Evolutionary conservation across 352 stramenopile species (phyloP), one percentile per base, ranked within the genome.

Genomic region (Elongisporangium undulatum): DNA sequence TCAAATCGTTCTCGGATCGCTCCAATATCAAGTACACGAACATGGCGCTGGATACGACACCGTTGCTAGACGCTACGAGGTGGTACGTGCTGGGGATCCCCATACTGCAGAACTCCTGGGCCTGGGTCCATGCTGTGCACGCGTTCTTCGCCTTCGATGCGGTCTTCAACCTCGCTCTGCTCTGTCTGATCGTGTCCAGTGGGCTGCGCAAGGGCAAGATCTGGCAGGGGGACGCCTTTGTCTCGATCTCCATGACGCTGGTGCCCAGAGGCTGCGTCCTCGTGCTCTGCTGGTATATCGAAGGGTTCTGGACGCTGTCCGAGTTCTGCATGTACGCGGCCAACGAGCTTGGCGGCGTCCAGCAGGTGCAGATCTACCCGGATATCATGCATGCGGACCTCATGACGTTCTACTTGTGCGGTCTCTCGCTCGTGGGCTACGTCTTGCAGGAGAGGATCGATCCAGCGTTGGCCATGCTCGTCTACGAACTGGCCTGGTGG

Each of bases 141-240:
- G n/a, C 77, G 4, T 12, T 72, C 19, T 80, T 87, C 34, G 77
- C 63, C 4, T 19, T 74, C 12, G 65, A 87, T 26, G 64, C 68
- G 26, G 24, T 82, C 0, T 74, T 79, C 49, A 67, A 69, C 24
- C 20, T 87, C 0, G 53, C 64, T 21, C 17, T 85, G 23, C 55
- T 87, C 8, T 51, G 76, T 7, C 61, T 87, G 6, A 55, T 75
- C 2, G 70, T 77, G 26, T 74, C 64, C 10, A 64, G 67, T 15
- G 80, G 79, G 19, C 56, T 75, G 4, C 21, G 55, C 0, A 57
- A 66, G 12, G 68, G 68, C 2, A 66, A 69, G 50, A 53, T 84
- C 41, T 87, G 72, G 74, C 56, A 81, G 29, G 74, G 74, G n/a
- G 72, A 81, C 22, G 72, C 74, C 0, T 84, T 84, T 49, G 64